Conservation (phyloP, 192 early-diverging fungal species). For the Dissophora ornata region DNA sequence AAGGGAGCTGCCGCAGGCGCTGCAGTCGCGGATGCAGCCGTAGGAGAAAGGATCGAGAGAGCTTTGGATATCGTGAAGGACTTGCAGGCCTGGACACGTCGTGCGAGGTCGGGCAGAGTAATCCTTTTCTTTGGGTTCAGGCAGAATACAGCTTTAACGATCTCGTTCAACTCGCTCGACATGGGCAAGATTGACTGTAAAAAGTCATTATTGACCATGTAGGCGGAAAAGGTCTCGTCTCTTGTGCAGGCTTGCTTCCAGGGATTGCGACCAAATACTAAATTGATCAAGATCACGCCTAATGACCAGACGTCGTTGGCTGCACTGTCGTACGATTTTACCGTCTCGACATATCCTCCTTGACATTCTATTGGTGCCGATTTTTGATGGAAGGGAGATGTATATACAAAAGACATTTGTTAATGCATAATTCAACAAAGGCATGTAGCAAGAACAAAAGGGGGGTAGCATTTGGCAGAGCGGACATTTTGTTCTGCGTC, state of each 20-base stretch:
- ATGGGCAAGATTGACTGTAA: slow-evolving; percentile 69
- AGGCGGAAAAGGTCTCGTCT: slow-evolving; percentile 67
- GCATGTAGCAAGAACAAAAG: not conserved
- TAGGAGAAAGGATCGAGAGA: not conserved
- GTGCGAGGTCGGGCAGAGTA: slow-evolving; percentile 51
- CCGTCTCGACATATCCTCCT: slow-evolving; percentile 74
- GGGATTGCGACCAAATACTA: slow-evolving; percentile 85
- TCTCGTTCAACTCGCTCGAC: slow-evolving; percentile 69
- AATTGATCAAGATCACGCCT: slow-evolving; percentile 94
- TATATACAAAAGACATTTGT: slow-evolving; percentile 6
- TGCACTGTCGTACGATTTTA: slow-evolving; percentile 64
- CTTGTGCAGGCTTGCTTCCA: slow-evolving; percentile 76
- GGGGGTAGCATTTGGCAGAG: too few species aligned
- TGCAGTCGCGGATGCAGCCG: not conserved
- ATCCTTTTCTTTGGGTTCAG: slow-evolving; percentile 60
- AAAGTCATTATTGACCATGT: slow-evolving; percentile 65
- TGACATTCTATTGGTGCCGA: slow-evolving; percentile 63
- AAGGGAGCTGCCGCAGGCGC: not conserved
- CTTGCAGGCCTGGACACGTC: slow-evolving; percentile 57
- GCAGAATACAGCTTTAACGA: slow-evolving; percentile 60
- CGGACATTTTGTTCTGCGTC: too few species aligned
- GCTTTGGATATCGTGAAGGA: slow-evolving; percentile 30
- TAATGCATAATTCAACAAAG: slow-evolving; percentile 8
- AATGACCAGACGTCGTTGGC: slow-evolving; percentile 92
- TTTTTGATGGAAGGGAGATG: too few species aligned